Conservation (phyloP, 2,329 filamentous ascomycete species). For the Mycosphaerelloides madeirae region DNA sequence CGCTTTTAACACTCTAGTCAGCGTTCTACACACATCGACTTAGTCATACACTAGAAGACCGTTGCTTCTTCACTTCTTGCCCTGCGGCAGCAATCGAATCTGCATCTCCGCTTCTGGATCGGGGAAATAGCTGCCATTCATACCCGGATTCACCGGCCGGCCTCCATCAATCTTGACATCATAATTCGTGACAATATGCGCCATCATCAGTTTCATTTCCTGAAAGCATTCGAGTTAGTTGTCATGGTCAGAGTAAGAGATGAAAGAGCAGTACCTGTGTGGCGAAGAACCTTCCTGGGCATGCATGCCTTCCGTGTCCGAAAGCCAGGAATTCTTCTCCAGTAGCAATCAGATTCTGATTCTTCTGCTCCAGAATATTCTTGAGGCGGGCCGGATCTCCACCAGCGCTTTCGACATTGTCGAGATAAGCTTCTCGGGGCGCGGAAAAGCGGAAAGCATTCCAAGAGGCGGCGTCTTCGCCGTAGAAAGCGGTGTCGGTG, state of each 20-base stretch:
- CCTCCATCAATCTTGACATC: slow-evolving; percentile 27
- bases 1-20: no score
- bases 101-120: slow-evolving; percentile 11
- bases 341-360: slow-evolving; percentile 6
- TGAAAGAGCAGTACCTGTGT: no score
- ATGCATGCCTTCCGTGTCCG: slow-evolving; percentile 9
- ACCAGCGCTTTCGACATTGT: neutral
- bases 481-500: slow-evolving; percentile 22
- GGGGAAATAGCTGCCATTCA: slow-evolving; percentile 13
- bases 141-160: slow-evolving; percentile 12
- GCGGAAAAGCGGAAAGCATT: slow-evolving; percentile 3
- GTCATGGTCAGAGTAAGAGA: no score
- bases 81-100: slow-evolving; percentile 2
- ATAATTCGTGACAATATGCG: slow-evolving; percentile 40
- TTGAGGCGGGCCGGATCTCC: slow-evolving; percentile 1
- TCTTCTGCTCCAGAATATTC: slow-evolving; percentile 6
- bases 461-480: slow-evolving; percentile 8
- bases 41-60: no score
- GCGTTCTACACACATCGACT: no score
- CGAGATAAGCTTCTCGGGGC: slow-evolving; percentile 3
- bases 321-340: slow-evolving; percentile 3
- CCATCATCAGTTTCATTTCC: slow-evolving; percentile 45
- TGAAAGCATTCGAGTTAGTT: no score
- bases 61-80: no score
- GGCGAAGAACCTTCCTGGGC: slow-evolving; percentile 41